Percentiles rank a stretch among this genome's conserved stretches.
These are phyloP conservation scores for Sicyos baderoa DNA, from an alignment of 306 rosid genomes.

Conservation along the genomic window DNA sequence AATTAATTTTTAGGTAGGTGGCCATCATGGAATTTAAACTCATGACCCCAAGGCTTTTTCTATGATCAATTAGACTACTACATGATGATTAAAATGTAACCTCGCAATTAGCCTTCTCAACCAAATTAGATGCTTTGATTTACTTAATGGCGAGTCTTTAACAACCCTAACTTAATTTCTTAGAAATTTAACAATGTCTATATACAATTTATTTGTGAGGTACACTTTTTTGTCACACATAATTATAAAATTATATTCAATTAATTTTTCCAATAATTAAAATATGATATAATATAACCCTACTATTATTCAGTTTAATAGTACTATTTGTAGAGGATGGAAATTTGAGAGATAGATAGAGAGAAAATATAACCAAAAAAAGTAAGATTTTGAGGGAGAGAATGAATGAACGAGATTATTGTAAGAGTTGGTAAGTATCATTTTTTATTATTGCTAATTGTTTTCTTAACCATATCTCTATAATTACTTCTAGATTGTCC, in stretches of 20 bases:
- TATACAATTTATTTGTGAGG: not conserved
- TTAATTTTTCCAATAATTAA: not conserved
- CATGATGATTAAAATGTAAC: no score
- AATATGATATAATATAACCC: not conserved
- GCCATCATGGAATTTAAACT: no score
- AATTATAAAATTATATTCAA: not conserved
- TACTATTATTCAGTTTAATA: not conserved
- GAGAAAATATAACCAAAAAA: not conserved
- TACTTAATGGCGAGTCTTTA: not conserved
- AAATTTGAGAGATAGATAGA: not conserved
- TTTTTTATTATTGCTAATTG: not conserved
- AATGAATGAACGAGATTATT: conserved; percentile 4
- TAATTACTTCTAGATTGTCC: conserved; percentile 1
- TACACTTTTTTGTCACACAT: not conserved
- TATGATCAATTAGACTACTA: no score
- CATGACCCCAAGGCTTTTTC: no score
- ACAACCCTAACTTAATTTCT: not conserved
- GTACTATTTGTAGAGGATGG: not conserved
- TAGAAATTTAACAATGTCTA: not conserved
- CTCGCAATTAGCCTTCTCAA: not conserved
- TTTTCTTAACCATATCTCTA: conserved; percentile 3
- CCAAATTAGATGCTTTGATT: not conserved
- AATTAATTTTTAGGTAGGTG: no score
- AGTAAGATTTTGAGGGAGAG: not conserved
- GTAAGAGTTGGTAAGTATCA: conserved; percentile 6